Base-by-base conservation (phyloP, 2,329 filamentous ascomycete species). In the Colletotrichum shisoi region DNA sequence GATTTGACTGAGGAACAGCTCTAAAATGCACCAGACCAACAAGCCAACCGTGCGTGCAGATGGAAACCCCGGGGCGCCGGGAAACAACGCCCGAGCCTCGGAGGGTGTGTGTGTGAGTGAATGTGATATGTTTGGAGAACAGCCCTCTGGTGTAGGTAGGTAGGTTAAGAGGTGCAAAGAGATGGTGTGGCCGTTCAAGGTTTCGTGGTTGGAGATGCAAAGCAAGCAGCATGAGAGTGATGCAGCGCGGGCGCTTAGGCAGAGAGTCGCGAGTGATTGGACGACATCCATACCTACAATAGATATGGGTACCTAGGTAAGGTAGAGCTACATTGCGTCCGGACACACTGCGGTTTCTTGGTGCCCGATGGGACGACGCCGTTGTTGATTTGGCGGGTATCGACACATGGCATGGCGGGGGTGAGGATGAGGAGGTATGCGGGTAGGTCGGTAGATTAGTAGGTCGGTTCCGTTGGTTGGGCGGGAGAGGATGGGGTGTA, bases 191-290 rank as follows among this genome's bases (percentile, higher is more conserved):
- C 19, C 31, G 49, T 52, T 52, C 49, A 37, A 37, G 49, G 49
- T 21, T 48, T 37, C 39, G 15, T n/a, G 11, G 13, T 52, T 21
- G 31, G 49, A 19, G 27, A 27, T 51, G 49, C 27, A 34, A 31
- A 34, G 49, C 3, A 12, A 39, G 34, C 37, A 39, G 51, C 51
- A 53, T 31, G 51, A 53, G 49, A 37, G 27, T 27, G 21, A 39
- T 53, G 51, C 51, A 53, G 9, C 51, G 34, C n/a, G 31, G 51
- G 51, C 51, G 51, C 51, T 53, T 39, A 53, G 51, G 51, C 51
- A 53, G 31, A 27, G 21, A 53, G n/a, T 34, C 31, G 34, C 51
- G 51, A 12, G 51, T 53, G 51, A 53, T 53, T 53, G 51, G 51
- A n/a, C 31, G 51, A 53, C 51, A n/a, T 6, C 8, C 31, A 34